A percentile compares a stretch with the other conserved stretches of the same genome.
phyloP scores from a whole-genome alignment of 2,329 filamentous ascomycete genomes.

The Fusarium sarcochroum region DNA sequence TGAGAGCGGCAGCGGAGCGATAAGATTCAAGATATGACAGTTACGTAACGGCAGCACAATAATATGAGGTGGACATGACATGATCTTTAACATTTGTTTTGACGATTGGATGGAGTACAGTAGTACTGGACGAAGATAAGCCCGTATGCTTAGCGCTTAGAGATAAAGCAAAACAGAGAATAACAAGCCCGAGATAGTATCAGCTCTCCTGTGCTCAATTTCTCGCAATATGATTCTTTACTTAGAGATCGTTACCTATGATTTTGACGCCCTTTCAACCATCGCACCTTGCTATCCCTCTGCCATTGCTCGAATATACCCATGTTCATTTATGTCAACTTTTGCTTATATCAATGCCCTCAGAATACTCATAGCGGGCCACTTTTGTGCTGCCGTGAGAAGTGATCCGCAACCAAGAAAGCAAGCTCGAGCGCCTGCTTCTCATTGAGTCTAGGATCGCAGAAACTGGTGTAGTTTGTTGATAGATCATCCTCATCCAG shows the following conservation, averaged over 20 bases:
- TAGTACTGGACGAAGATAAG: conserved; percentile 8
- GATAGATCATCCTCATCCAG: conserved; percentile 90
- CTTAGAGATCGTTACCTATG: neutral
- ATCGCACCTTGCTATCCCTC: neutral
- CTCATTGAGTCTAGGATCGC: conserved; percentile 95
- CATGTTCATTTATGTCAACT: neutral
- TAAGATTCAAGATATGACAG: conserved; percentile 37
- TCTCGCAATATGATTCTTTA: conserved; percentile 12
- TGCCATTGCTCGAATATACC: conserved; percentile 1
- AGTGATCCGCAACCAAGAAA: conserved; percentile 91
- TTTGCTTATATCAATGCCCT: neutral
- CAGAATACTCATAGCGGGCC: conserved; percentile 3
- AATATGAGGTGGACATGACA: conserved; percentile 38
- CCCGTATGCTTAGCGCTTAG: conserved; percentile 28
- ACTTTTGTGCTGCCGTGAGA: conserved; percentile 56
- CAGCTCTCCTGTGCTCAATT: conserved; percentile 6
- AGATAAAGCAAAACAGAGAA: conserved; percentile 25
- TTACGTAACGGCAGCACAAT: conserved; percentile 30
- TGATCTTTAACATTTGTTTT: conserved; percentile 30
- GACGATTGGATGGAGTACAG: conserved; percentile 3
- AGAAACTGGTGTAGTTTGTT: conserved; percentile 95
- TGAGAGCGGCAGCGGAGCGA: conserved; percentile 2
- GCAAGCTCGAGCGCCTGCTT: conserved; percentile 97
- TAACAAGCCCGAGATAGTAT: conserved; percentile 10
- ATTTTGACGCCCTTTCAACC: neutral